These are phyloP conservation scores for Calonectria honghensis DNA, from an alignment of 2,329 filamentous ascomycete species.

Conservation along the genomic window DNA sequence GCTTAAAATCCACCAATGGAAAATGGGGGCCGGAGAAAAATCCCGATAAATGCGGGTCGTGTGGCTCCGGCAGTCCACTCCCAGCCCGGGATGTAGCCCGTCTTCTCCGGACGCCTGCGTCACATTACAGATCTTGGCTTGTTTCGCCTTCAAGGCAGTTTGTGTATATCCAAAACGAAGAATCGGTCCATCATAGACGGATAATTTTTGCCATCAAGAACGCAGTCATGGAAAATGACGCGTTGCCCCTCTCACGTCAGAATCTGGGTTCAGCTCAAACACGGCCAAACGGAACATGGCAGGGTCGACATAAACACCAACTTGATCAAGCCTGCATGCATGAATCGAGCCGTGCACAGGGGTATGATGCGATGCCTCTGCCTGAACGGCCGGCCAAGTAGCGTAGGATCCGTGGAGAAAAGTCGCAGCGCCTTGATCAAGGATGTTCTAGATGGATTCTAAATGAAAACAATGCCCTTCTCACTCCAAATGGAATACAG, in stretches of 20 bases:
- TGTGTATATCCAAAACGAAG: slow-evolving; percentile 3
- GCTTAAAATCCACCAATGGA: slow-evolving; percentile 30
- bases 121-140: slow-evolving; percentile 20
- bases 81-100: background rate
- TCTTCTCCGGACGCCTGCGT: slow-evolving; percentile 20
- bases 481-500: background rate
- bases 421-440: background rate
- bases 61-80: slow-evolving; percentile 23
- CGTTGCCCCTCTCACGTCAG: background rate
- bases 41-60: background rate
- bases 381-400: background rate
- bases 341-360: background rate
- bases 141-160: slow-evolving; percentile 2
- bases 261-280: background rate
- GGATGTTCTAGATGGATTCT: background rate
- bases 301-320: background rate
- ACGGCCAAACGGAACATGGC: background rate
- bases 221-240: background rate
- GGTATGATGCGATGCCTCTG: background rate
- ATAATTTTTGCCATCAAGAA: too few relatives aligned
- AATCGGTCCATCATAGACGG: background rate
- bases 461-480: background rate
- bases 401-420: background rate
- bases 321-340: background rate
- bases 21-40: background rate